phyloP scores from a whole-genome alignment of 176 grass and related monocot species.

The Sorghum bicolor region DNA sequence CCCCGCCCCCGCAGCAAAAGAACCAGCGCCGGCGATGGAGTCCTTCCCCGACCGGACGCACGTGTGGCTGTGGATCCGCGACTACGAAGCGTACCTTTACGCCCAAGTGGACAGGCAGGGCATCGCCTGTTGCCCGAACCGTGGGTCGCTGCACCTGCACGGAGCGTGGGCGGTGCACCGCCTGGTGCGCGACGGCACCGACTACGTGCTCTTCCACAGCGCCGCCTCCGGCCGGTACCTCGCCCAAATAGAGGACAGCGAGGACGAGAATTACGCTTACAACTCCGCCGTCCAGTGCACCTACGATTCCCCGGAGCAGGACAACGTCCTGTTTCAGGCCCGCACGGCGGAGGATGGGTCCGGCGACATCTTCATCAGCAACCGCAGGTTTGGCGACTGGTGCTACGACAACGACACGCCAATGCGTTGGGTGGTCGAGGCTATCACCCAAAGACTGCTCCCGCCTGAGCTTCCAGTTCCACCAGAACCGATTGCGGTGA shows the following conservation, averaged over 20 bases:
- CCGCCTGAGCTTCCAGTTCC: no score
- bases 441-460: no score
- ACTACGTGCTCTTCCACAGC: not conserved
- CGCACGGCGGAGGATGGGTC: not conserved
- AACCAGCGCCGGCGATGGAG: not conserved
- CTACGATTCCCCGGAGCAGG: not conserved
- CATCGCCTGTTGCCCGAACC: rapidly evolving
- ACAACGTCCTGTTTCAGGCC: not conserved
- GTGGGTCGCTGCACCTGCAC: not conserved
- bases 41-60: not conserved
- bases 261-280: no score
- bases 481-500: not conserved
- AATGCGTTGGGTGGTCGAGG: not conserved
- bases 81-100: not conserved
- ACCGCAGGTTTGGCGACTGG: not conserved
- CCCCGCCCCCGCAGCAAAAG: not conserved
- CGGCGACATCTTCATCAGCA: not conserved
- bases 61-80: not conserved
- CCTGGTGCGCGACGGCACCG: not conserved
- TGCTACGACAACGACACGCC: not conserved
- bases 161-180: not conserved
- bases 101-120: not conserved
- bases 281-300: no score
- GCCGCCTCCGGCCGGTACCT: not conserved
- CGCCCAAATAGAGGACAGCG: no score